These are phyloP conservation scores for Canariomyces notabilis DNA, from an alignment of 2,329 filamentous ascomycete genomes.

Conservation along the genomic window DNA sequence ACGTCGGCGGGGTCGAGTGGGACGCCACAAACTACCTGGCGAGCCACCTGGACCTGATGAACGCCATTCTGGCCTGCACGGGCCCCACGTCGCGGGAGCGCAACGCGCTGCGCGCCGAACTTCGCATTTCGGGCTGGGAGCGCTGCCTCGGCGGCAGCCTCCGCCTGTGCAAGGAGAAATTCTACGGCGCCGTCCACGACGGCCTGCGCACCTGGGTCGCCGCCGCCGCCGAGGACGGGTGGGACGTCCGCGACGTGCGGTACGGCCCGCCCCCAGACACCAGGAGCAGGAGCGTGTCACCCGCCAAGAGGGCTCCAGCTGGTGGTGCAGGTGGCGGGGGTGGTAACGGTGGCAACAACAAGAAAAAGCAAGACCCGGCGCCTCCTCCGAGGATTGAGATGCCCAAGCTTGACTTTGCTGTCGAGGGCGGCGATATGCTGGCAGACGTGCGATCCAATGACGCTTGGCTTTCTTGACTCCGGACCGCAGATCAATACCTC, in stretches of 20 bases:
- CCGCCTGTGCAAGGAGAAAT: constrained; percentile 94
- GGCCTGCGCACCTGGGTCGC: constrained; percentile 85
- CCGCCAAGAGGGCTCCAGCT: constrained; percentile 27
- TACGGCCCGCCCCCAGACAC: constrained; percentile 56
- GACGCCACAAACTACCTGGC: constrained; percentile 96
- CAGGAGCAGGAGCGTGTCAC: constrained; percentile 40
- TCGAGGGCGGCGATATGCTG: neutral
- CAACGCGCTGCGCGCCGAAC: constrained; percentile 70
- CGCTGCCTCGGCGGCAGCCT: constrained; percentile 80
- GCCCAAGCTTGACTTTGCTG: constrained; percentile 13
- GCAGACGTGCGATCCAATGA: constrained; percentile 5
- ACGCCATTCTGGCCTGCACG: constrained; percentile 80
- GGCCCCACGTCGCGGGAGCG: constrained; percentile 60
- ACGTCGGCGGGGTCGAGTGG: constrained; percentile 97
- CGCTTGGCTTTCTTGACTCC: constrained; percentile 11
- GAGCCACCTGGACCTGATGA: constrained; percentile 86
- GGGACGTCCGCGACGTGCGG: constrained; percentile 76
- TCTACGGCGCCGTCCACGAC: constrained; percentile 88
- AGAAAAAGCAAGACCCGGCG: neutral
- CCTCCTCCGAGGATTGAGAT: constrained; percentile 17
- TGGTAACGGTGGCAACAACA: neutral
- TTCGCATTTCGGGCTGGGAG: constrained; percentile 84
- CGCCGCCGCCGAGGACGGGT: constrained; percentile 80
- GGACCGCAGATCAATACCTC: too few relatives aligned
- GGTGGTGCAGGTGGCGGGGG: neutral